Evolutionary conservation across 2,329 filamentous ascomycete species (phyloP).

Genomic region (Magnaporthiopsis poae): DNA sequence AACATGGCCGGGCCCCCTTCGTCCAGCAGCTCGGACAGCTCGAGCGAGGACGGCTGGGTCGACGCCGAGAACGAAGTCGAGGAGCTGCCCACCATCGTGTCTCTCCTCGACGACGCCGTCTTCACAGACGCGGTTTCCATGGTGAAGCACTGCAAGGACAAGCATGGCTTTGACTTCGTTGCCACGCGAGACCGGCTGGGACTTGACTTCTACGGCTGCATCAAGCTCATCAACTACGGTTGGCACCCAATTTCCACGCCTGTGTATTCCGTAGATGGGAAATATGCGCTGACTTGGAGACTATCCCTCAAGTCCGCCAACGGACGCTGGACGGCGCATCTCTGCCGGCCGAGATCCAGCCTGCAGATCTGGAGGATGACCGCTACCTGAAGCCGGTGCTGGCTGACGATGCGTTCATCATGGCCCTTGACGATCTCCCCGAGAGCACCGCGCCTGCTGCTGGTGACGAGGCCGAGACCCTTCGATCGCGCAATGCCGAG

Average conservation of each 20-base stretch:
- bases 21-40: constrained; percentile 26
- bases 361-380: constrained; percentile 62
- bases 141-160: constrained; percentile 58
- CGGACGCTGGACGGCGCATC: constrained; percentile 32
- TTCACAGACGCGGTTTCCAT: constrained; percentile 57
- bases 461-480: constrained; percentile 22
- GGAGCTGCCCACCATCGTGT: constrained; percentile 51
- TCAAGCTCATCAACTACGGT: constrained; percentile 67
- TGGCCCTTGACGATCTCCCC: constrained; percentile 72
- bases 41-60: constrained; percentile 26
- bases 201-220: constrained; percentile 62
- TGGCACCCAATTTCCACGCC: constrained; percentile 10
- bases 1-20: constrained; percentile 14
- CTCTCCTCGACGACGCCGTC: constrained; percentile 56
- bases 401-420: constrained; percentile 80
- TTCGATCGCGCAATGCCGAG: constrained; percentile 40
- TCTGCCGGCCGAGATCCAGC: constrained; percentile 49
- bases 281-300: constrained; percentile 2
- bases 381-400: constrained; percentile 73
- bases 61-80: constrained; percentile 42
- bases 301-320: constrained; percentile 33
- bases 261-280: neutral
- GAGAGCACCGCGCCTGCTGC: constrained; percentile 25
- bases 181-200: constrained; percentile 45
- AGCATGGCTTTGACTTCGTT: constrained; percentile 57